Base-by-base conservation (phyloP, 768 basidiomycete genomes). In the Collybia sp. region DNA sequence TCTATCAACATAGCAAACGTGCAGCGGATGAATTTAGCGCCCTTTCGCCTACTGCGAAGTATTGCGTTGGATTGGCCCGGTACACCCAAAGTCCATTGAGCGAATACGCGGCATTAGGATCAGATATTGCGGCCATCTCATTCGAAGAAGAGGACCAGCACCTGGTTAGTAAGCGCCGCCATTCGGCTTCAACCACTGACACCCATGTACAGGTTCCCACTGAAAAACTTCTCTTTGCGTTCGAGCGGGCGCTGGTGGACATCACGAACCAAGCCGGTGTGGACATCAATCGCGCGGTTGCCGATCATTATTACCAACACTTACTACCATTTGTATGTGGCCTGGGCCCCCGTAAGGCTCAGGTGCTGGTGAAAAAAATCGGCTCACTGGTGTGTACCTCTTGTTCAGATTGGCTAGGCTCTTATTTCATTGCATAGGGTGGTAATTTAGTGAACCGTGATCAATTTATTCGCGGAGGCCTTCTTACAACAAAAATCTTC, bases 31-130 rank as follows among this genome's bases (percentile, higher is more conserved):
- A 98, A 65, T 93, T 91, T 58, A 81, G 83, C 40, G 73, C 84
- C 0, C 69, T 95, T 36, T 80, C 90, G 0, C 68, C 79, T 3
- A 83, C 85, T 39, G 87, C 85, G 30, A 88, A 90, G 63, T 99
- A 97, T 59, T 97, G 95, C 58, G 76, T 98, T 40, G 96, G 92
- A 43, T 70, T 99, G 53, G 94, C 93, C 33, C 83, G 96, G 47
- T 98, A 93, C 57, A 75, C 80, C 5, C 96, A 98, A 66, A 95
- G 83, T 58, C 96, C 96, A 2, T 65, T 98, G 55, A 95, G 91
- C 58, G 96, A 98, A 62, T 94, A 89, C 60, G 88, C 90, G 13
- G 91, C 94, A 1, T 69, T 98, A 33, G 95, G 94, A 2, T 51
- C 76, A 10, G 92, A 96, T 63, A 82, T 98, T 42, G 70, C 81